Conservation (phyloP, 371 early-diverging fungal species). For the Mycotypha africana region DNA sequence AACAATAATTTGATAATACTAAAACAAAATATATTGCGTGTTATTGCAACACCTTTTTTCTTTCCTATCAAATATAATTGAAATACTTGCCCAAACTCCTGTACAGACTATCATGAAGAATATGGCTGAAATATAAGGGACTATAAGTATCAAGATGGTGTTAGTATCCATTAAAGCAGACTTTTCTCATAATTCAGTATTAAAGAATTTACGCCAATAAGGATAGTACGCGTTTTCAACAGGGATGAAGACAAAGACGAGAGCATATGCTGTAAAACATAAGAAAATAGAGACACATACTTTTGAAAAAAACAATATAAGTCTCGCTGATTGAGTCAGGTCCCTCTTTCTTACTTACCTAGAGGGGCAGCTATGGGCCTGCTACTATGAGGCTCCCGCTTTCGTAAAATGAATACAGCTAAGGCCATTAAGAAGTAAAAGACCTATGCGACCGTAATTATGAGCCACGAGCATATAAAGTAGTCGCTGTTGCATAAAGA, state of each 20-base stretch:
- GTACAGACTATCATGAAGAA: constrained; percentile 21
- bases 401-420: constrained; percentile 26
- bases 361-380: constrained; percentile 31
- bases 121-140: constrained; percentile 33
- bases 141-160: constrained; percentile 8
- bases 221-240: constrained; percentile 33
- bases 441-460: too few relatives aligned
- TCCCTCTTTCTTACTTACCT: too few relatives aligned
- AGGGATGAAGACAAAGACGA: constrained; percentile 41
- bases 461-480: too few relatives aligned
- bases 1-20: constrained; percentile 37
- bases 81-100: constrained; percentile 38
- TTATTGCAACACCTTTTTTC: too few relatives aligned
- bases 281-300: constrained; percentile 25
- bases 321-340: too few relatives aligned
- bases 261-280: constrained; percentile 24
- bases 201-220: constrained; percentile 30
- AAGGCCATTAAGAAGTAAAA: constrained; percentile 34
- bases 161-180: too few relatives aligned
- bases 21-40: too few relatives aligned
- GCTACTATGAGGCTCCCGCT: constrained; percentile 27
- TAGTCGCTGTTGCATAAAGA: neutral
- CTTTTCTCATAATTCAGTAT: too few relatives aligned
- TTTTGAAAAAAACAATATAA: neutral
- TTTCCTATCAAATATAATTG: too few relatives aligned